These are phyloP conservation scores for Solanum hybrid DNA, from an alignment of 305 asterid species.

Conservation along the genomic window DNA sequence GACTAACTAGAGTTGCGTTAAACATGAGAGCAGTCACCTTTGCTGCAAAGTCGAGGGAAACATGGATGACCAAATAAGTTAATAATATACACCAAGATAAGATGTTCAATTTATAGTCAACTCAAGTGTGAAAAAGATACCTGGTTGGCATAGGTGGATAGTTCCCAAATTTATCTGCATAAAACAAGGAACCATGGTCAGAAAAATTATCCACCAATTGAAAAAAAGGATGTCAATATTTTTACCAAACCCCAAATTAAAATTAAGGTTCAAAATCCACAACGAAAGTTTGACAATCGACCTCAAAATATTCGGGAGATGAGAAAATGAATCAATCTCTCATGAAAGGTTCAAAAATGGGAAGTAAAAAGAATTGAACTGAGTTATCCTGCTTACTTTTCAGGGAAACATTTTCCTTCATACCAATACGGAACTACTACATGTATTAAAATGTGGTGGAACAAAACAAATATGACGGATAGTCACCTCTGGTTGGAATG, in stretches of 20 bases:
- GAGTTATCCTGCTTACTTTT: neutral
- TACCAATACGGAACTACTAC: neutral
- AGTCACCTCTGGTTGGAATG: constrained; percentile 66
- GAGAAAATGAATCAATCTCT: neutral
- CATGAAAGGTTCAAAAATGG: neutral
- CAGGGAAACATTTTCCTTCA: neutral
- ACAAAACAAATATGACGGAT: neutral
- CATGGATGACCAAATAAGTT: neutral
- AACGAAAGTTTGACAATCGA: neutral
- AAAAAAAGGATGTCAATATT: neutral
- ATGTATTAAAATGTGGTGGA: neutral
- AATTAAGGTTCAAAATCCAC: neutral
- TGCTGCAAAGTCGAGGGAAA: constrained; percentile 44
- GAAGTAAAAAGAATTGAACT: neutral
- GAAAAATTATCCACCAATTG: neutral
- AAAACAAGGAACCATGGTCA: neutral
- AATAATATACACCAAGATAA: neutral
- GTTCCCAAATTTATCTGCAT: constrained; percentile 53
- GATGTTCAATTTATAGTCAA: neutral
- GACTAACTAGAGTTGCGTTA: neutral
- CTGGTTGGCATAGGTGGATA: constrained; percentile 46
- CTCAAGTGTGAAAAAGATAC: constrained; percentile 22
- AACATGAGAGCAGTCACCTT: constrained; percentile 32
- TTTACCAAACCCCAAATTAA: neutral
- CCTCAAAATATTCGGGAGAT: neutral